phyloP scores from a whole-genome alignment of 2,329 filamentous ascomycete genomes.

The Albophoma yamanashiensis region DNA sequence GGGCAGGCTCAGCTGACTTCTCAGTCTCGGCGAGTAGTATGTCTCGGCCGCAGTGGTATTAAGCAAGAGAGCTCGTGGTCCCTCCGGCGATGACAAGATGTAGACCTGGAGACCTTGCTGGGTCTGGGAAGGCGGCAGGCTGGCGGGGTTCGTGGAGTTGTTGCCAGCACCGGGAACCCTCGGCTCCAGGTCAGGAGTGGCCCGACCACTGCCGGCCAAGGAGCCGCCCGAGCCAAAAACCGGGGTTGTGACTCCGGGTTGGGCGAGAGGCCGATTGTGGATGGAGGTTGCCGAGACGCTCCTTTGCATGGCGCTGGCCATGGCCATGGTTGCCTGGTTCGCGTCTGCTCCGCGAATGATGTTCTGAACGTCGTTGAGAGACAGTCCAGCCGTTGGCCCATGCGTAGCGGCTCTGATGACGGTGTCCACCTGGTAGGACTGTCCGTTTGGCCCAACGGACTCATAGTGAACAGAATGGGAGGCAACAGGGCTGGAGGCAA shows the following conservation, averaged over 20 bases:
- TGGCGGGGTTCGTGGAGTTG: slow-evolving; percentile 14
- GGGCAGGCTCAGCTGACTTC: slow-evolving; percentile 14
- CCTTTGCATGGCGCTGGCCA: slow-evolving; percentile 40
- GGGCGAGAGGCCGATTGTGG: slow-evolving; percentile 18
- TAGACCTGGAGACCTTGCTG: slow-evolving; percentile 40
- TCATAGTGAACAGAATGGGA: slow-evolving; percentile 22
- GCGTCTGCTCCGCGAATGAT: slow-evolving; percentile 35
- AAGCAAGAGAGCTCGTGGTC: slow-evolving; percentile 47
- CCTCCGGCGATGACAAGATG: slow-evolving; percentile 48
- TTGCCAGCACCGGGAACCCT: slow-evolving; percentile 21
- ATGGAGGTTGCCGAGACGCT: slow-evolving; percentile 37
- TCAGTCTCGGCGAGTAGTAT: slow-evolving; percentile 37
- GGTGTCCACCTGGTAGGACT: slow-evolving; percentile 24
- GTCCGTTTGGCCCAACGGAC: slow-evolving; percentile 19
- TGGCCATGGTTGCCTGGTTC: slow-evolving; percentile 32
- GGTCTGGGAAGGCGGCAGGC: slow-evolving; percentile 9
- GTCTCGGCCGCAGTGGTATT: slow-evolving; percentile 37
- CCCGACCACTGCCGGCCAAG: slow-evolving; percentile 32
- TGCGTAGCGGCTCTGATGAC: slow-evolving; percentile 13
- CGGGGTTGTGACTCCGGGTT: slow-evolving; percentile 33
- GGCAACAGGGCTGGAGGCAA: slow-evolving; percentile 11
- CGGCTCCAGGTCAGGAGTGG: slow-evolving; percentile 31
- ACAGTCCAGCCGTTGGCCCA: slow-evolving; percentile 18
- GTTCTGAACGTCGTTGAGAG: slow-evolving; percentile 32
- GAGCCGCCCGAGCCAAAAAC: slow-evolving; percentile 22